A percentile compares a stretch with the other conserved stretches of the same genome.
Evolutionary conservation across 2,329 filamentous ascomycete genomes (phyloP).

Genomic region (Stagonosporopsis tanaceti): DNA sequence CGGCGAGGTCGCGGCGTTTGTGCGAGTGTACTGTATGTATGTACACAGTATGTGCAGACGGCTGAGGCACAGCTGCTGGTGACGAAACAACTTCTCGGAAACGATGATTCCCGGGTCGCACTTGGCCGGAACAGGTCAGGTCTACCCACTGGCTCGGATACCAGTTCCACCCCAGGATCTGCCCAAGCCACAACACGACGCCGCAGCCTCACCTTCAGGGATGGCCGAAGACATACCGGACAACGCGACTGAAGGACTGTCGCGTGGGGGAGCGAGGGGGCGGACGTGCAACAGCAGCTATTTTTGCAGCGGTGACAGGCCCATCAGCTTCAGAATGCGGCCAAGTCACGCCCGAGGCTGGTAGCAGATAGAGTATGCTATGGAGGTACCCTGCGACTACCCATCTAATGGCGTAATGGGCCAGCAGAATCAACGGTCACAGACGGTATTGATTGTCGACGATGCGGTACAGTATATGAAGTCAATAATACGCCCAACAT

Average conservation of each 20-base stretch:
- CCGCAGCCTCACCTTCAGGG: conserved; percentile 17
- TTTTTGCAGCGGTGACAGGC: conserved; percentile 8
- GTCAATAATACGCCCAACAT: conserved; percentile 10
- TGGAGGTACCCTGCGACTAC: conserved; percentile 7
- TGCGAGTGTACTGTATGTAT: conserved; percentile 11
- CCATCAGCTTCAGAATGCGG: conserved; percentile 8
- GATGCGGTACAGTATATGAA: conserved; percentile 15
- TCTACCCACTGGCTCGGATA: conserved; percentile 13
- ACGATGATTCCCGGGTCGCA: conserved; percentile 27
- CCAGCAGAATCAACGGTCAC: conserved; percentile 5
- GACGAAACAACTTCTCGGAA: conserved; percentile 29
- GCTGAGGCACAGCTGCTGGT: conserved; percentile 17
- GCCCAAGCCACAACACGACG: conserved; percentile 19
- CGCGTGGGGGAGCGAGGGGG: conserved; percentile 14
- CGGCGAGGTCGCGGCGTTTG: conserved; percentile 37
- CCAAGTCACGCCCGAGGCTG: conserved; percentile 8
- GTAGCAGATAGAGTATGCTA: conserved; percentile 31
- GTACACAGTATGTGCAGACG: conserved; percentile 11
- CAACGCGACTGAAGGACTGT: conserved; percentile 3
- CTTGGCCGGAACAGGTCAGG: conserved; percentile 14
- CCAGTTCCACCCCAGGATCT: conserved; percentile 15
- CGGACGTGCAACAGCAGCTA: conserved; percentile 6
- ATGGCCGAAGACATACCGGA: conserved; percentile 1
- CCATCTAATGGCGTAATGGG: conserved; percentile 12
- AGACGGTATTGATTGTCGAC: conserved; percentile 14